phyloP scores from a whole-genome alignment of 169 alveolate species.

The Cryptosporidium canis region DNA sequence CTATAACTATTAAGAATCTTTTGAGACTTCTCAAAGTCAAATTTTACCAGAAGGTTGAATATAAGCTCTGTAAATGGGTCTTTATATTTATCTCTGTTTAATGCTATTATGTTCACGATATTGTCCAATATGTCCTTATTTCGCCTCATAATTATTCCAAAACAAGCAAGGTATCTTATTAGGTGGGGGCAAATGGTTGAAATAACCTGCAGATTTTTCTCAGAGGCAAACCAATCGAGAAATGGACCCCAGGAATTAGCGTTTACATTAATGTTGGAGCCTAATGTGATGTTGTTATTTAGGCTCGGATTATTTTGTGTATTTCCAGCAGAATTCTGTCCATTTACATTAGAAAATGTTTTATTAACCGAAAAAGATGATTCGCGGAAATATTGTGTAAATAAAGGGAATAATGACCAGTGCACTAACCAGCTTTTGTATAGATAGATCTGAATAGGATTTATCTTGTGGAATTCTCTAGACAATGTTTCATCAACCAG shows the following conservation, averaged over 20 bases:
- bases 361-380: conserved; percentile 6
- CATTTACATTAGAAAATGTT: background rate
- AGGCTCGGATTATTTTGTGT: background rate
- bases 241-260: conserved; percentile 61
- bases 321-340: background rate
- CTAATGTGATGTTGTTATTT: background rate
- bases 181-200: conserved; percentile 55
- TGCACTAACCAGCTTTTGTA: conserved; percentile 70
- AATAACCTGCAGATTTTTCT: conserved; percentile 50
- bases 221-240: conserved; percentile 73
- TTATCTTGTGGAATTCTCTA: conserved; percentile 62
- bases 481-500: conserved; percentile 54
- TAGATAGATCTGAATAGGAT: conserved; percentile 53
- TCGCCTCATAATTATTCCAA: conserved; percentile 71
- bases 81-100: conserved; percentile 76
- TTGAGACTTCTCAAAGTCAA: conserved; percentile 89
- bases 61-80: conserved; percentile 89
- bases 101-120: conserved; percentile 36
- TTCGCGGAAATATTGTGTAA: conserved; percentile 60
- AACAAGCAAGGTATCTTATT: conserved; percentile 67
- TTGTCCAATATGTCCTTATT: conserved; percentile 56
- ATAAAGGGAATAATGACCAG: conserved; percentile 65
- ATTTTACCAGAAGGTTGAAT: conserved; percentile 86
- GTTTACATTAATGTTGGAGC: background rate
- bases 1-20: conserved; percentile 20